Conservation (phyloP, 2,329 filamentous ascomycete species). For the Ophiocordyceps unilateralis region DNA sequence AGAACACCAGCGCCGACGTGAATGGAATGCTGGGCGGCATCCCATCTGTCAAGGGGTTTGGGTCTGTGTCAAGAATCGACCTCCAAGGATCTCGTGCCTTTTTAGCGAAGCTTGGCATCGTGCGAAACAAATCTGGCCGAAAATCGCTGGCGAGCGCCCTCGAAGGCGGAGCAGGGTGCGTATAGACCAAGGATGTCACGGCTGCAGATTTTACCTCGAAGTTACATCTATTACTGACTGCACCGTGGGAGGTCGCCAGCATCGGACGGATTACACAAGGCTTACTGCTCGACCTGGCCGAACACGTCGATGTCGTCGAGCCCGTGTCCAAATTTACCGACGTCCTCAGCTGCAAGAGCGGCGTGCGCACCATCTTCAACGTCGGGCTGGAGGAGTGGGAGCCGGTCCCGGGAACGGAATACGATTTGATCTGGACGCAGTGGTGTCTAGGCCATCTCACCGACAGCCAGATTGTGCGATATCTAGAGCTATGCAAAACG, state of each 20-base stretch:
- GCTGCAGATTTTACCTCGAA: not conserved
- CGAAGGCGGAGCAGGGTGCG: slow-evolving; percentile 23
- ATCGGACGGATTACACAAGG: slow-evolving; percentile 73
- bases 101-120: slow-evolving; percentile 43
- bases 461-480: slow-evolving; percentile 53
- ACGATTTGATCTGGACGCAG: slow-evolving; percentile 78
- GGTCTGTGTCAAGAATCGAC: slow-evolving; percentile 40
- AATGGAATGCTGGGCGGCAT: slow-evolving; percentile 70
- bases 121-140: slow-evolving; percentile 14
- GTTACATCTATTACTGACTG: not conserved
- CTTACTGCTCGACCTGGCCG: slow-evolving; percentile 53
- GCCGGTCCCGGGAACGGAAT: slow-evolving; percentile 28
- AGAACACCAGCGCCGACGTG: slow-evolving; percentile 23
- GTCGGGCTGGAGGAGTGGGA: slow-evolving; percentile 58
- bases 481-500: slow-evolving; percentile 41
- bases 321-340: slow-evolving; percentile 69
- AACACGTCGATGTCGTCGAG: slow-evolving; percentile 66
- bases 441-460: slow-evolving; percentile 79
- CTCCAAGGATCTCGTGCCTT: slow-evolving; percentile 54
- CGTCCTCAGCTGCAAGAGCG: slow-evolving; percentile 36
- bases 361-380: slow-evolving; percentile 48
- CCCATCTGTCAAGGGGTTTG: slow-evolving; percentile 10
- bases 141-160: slow-evolving; percentile 12
- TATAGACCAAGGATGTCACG: too few species aligned
- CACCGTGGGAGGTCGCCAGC: slow-evolving; percentile 18